Evolutionary conservation across 345 rosid genomes (phyloP), one percentile per base, ranked within the genome.

Genomic region (Citrus sinensis): DNA sequence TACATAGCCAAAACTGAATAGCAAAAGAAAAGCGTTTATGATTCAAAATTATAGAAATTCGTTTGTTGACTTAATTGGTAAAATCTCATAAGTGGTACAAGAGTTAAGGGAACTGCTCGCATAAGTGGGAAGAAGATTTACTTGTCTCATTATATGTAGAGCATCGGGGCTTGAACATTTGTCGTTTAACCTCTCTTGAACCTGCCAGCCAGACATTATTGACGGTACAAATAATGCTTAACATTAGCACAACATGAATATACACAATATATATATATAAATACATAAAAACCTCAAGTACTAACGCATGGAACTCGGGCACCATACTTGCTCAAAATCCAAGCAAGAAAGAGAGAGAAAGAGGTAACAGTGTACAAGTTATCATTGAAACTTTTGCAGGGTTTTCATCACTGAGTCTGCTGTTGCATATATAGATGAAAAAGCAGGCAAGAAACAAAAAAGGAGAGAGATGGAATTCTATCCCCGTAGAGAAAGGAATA

Each of bases 361-460:
- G 64, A 73, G 35, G 71, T 22, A 73, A 54, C 60, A 14, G 76
- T 71, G 67, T 40, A 68, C 40, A 54, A 71, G 78, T 72, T 76
- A 78, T 59, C 81, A 76, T 87, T 80, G 86, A 86, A 86, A 82
- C 76, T 78, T 76, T 75, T 78, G 84, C 85, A 82, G 85, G 61
- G 73, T 24, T 72, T 77, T 76, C 77, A 76, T 85, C 82, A 79
- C 85, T 84, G 86, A 65, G 71, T 78, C 78, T 82, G 46, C 80
- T 71, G 71, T 76, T 34, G 78, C 78, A 61, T 25, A 51, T 51
- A 54, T 17, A 25, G 42, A 70, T 35, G 39, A 75, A 49, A 78
- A 75, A 46, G 55, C 75, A 76, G 49, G 29, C 42, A 66, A 22
- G 14, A 58, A 59, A 70, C 22, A 14, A 4, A 55, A 35, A 71